Evolutionary conservation across 176 grass and related monocot species (phyloP), one percentile per base, ranked within the genome.

Genomic region (Ananas comosus): DNA sequence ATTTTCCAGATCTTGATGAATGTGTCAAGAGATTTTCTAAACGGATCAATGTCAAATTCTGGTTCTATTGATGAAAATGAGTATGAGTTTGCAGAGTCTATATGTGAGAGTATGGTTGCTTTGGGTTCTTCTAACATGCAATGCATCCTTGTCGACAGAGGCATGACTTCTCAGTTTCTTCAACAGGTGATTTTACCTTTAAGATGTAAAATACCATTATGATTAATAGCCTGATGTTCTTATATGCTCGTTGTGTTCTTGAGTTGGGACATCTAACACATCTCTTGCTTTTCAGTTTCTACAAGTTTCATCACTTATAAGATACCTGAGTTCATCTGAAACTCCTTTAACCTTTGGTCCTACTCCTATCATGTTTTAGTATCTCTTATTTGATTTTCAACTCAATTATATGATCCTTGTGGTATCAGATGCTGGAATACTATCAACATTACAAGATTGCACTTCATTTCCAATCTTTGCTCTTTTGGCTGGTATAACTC

Each of bases 41-140:
- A 72, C 66, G 92, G 64, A 86, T 90, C 82, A 68, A 87, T 63
- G 68, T 85, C 71, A 64, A 86, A 83, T 53, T 74, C 82, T 48
- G 78, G 11, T 73, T 71, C 70, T 65, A 73, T 92, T 77, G 94
- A 97, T 90, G 94, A 90, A 74, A 87, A 59, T 12, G 89, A 97
- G 59, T 88, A 86, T 50, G 89, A 90, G 80, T 97, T 97, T 83
- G 78, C 82, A 23, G 72, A 89, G 33, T 83, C 74, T 80, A 79
- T 97, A 73, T 90, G 89, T 68, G 94, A 97, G 81, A 85, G 86
- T 71, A 85, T 97, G 86, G 94, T 88, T 64, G 71, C 94, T 83
- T 77, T 97, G 67, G 94, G 89, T 65, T 92, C 94, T 83, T 97
- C 89, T 78, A 97, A 92, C 76, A 88, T 92, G 94, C 89, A 90